phyloP scores from a whole-genome alignment of 2,329 filamentous ascomycete genomes.

The Monilinia aucupariae region DNA sequence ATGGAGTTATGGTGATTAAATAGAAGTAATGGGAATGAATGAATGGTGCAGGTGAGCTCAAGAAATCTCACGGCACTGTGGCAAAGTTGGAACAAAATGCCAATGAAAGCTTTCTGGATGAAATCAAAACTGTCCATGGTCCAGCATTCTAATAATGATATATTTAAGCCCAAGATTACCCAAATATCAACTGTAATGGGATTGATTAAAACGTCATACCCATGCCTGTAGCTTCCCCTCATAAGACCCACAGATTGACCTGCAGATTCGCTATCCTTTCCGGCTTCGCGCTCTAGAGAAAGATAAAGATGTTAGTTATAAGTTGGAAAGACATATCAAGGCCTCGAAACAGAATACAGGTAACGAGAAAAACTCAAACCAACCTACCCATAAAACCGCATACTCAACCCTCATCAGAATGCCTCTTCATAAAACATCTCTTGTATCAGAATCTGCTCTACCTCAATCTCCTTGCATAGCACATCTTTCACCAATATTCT shows the following conservation, averaged over 20 bases:
- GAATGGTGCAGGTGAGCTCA: neutral
- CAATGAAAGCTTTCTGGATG: too few species aligned
- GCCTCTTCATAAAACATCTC: neutral
- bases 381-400: neutral
- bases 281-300: neutral
- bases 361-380: neutral
- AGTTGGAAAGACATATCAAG: neutral
- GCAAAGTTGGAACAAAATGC: too few species aligned
- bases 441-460: neutral
- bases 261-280: neutral
- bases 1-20: neutral
- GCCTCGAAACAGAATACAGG: neutral
- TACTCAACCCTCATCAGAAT: neutral
- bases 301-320: neutral
- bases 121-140: too few species aligned
- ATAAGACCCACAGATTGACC: fast-evolving
- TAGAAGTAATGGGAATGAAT: neutral
- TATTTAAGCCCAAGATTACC: neutral
- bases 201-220: neutral
- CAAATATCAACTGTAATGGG: fast-evolving
- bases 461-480: neutral
- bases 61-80: neutral
- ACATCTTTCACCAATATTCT: neutral
- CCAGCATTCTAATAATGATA: neutral
- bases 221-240: neutral